These are phyloP conservation scores for Pulveroboletus sp. DNA, from an alignment of 1,284 basidiomycete species.

Conservation along the genomic window DNA sequence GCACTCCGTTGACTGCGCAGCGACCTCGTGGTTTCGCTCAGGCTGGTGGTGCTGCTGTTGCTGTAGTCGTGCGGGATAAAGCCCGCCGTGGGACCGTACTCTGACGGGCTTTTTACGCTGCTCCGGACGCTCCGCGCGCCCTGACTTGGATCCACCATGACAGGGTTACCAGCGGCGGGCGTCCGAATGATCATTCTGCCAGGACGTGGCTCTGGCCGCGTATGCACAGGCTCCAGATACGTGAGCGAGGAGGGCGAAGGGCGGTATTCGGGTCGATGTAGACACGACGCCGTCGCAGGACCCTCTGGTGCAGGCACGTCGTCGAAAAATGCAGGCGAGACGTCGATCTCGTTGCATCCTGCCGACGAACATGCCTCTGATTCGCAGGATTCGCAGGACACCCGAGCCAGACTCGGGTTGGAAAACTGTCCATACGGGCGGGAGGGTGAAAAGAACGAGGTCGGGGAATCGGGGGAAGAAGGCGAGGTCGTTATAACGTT, in stretches of 20 bases:
- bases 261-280: slow-evolving; percentile 32
- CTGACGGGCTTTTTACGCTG: background rate
- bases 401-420: background rate
- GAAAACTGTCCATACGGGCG: slow-evolving; percentile 15
- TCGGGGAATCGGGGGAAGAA: slow-evolving; percentile 14
- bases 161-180: background rate
- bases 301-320: slow-evolving; percentile 55
- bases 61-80: slow-evolving; percentile 27
- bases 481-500: background rate
- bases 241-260: slow-evolving; percentile 22
- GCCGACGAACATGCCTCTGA: slow-evolving; percentile 18
- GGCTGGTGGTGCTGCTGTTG: slow-evolving; percentile 11
- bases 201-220: slow-evolving; percentile 13
- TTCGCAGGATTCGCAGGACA: slow-evolving; percentile 24
- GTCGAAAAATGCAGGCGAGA: slow-evolving; percentile 67
- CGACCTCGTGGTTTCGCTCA: slow-evolving; percentile 8
- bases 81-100: slow-evolving; percentile 33
- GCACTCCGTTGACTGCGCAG: slow-evolving; percentile 20
- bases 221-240: slow-evolving; percentile 31
- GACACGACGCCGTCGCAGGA: slow-evolving; percentile 47
- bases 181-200: background rate
- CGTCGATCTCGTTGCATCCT: slow-evolving; percentile 43
- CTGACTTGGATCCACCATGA: slow-evolving; percentile 4
- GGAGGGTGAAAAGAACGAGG: slow-evolving; percentile 4
- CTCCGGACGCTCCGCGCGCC: slow-evolving; percentile 1